Evolutionary conservation across 257 asterid species (phyloP).

Genomic region (Prunella vulgaris): DNA sequence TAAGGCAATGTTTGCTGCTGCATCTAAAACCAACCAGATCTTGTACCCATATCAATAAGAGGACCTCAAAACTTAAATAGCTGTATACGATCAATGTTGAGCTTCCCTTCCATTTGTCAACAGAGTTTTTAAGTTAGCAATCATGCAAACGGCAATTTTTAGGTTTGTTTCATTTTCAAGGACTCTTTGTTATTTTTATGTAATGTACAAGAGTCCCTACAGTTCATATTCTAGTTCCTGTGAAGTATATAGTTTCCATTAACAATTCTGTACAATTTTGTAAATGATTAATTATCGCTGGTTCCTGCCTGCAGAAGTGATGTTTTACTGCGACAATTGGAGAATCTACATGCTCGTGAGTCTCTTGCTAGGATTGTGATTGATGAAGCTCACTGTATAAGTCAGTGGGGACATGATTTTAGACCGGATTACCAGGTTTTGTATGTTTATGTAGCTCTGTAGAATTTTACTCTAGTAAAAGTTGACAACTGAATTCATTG

Average conservation of each 20-base stretch:
- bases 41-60: background rate
- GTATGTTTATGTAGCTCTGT: constrained; percentile 1
- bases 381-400: constrained; percentile 99
- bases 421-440: constrained; percentile 98
- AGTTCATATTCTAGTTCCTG: background rate
- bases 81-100: too few species aligned
- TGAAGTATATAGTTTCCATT: background rate
- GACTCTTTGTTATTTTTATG: background rate
- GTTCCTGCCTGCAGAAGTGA: constrained; percentile 68
- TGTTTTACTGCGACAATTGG: constrained; percentile 78
- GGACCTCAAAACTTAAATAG: background rate
- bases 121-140: background rate
- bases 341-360: constrained; percentile 71
- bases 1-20: background rate
- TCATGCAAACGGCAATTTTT: background rate
- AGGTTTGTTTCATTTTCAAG: background rate
- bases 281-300: constrained; percentile 2
- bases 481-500: constrained; percentile 2
- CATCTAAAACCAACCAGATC: background rate
- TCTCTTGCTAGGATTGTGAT: constrained; percentile 86
- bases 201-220: constrained; percentile 5
- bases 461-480: background rate
- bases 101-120: background rate
- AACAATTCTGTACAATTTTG: constrained; percentile 7
- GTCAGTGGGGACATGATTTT: constrained; percentile 99